Base-by-base conservation (phyloP, 164 flowering plant genomes). In the Berberis thunbergii region DNA sequence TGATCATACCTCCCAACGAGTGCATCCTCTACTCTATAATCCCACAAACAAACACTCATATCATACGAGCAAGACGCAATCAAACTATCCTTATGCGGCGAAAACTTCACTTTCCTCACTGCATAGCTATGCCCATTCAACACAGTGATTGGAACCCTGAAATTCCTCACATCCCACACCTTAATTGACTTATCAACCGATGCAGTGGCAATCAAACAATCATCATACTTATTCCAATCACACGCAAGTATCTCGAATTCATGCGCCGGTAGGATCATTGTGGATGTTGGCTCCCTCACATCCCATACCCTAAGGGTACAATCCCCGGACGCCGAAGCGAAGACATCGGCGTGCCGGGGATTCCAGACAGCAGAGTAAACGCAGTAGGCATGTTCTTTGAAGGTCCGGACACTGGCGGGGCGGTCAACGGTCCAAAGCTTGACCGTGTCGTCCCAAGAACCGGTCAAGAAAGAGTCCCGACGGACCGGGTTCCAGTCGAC, bases 151-250 rank as follows among this genome's bases (percentile, higher is more conserved):
- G 97, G 97, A 26, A 76, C 84, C 65, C 97, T 66, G 59, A 69
- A 82, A 70, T 52, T 86, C 77, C 99, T 77, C 42, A 91, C 89
- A 73, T 91, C 99, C 99, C 99, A 91, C 41, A 94, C 87, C 75
- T 74, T 80, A 48, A 94, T 79, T 0, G 82, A 74, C 68, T 87
- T 91, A 63, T 94, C 99, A 7, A 94, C 97, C 0, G 89, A 83
- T 3, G 81, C 81, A 0, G 95, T 85, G 1, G 85, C 96, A 5
- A 94, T 57, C 38, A 75, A 12, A 60, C 90, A 84, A 42, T 89
- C 97, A 61, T 87, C 90, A 66, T 94, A 94, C 76, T 94, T 94
- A 54, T 86, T 89, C 97, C 97, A 89, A 62, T 91, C 97, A 50
- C 93, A 86, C 6, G 90, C 66, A 7, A 95, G 74, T 6, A 95